These are phyloP conservation scores for Venustampulla echinocandica DNA, from an alignment of 495 filamentous ascomycete species.

Conservation along the genomic window DNA sequence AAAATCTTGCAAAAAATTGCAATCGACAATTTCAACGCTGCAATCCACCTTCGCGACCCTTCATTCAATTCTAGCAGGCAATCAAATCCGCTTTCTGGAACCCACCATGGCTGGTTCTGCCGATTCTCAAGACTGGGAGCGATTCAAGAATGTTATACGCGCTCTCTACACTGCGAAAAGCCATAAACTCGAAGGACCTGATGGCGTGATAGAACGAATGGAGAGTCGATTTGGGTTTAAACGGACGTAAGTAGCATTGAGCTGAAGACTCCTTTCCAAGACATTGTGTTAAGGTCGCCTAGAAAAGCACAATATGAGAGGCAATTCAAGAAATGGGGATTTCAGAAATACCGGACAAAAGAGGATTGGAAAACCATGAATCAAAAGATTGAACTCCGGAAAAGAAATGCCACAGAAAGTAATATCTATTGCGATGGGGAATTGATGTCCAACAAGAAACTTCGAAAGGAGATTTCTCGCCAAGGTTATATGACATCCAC, in stretches of 20 bases:
- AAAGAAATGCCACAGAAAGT: slow-evolving; percentile 10
- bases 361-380: slow-evolving; percentile 15
- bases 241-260: slow-evolving; percentile 17
- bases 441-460: slow-evolving; percentile 5
- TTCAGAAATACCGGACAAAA: slow-evolving; percentile 15
- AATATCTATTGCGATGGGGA: slow-evolving; percentile 7
- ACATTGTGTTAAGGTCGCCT: no score
- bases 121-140: background rate
- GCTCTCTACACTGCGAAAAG: background rate
- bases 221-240: slow-evolving; percentile 6
- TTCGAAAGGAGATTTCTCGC: slow-evolving; percentile 16
- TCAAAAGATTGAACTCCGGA: slow-evolving; percentile 11
- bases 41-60: background rate
- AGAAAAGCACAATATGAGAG: slow-evolving; percentile 22
- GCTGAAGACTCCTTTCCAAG: no score
- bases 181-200: background rate
- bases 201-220: slow-evolving; percentile 3
- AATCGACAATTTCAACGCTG: background rate
- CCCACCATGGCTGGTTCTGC: background rate
- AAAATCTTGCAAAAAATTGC: background rate
- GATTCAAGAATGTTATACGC: background rate
- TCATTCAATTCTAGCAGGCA: background rate
- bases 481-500: slow-evolving; percentile 8
- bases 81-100: background rate
- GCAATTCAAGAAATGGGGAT: slow-evolving; percentile 18